phyloP scores from a whole-genome alignment of 257 asterid species.

The Perilla frutescens region DNA sequence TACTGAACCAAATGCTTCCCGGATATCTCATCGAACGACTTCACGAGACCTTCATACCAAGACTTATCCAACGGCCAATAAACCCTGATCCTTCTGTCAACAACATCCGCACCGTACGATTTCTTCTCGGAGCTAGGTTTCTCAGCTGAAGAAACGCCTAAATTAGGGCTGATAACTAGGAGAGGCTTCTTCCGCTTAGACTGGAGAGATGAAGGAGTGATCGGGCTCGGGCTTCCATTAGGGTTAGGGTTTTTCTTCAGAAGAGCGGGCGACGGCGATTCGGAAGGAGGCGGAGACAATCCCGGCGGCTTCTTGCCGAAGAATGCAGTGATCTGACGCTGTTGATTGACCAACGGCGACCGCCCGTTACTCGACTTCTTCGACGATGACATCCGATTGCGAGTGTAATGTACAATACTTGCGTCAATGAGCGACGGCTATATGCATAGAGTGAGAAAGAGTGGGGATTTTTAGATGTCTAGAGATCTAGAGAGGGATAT shows the following conservation, averaged over 20 bases:
- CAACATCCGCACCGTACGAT: conserved; percentile 61
- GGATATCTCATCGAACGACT: conserved; percentile 62
- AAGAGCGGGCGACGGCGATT: conserved; percentile 45
- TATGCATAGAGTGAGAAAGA: background rate
- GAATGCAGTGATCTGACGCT: conserved; percentile 84
- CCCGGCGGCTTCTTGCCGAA: conserved; percentile 62
- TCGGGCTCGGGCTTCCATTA: conserved; percentile 41
- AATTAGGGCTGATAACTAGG: conserved; percentile 52
- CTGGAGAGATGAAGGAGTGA: conserved; percentile 55
- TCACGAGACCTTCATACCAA: conserved; percentile 85
- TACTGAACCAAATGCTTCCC: conserved; percentile 88
- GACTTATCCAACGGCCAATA: conserved; percentile 84
- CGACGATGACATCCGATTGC: conserved; percentile 47
- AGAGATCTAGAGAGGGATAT: too few relatives aligned
- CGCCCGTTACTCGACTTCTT: conserved; percentile 79
- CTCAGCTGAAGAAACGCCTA: conserved; percentile 37
- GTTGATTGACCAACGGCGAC: conserved; percentile 85
- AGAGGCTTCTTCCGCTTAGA: conserved; percentile 56
- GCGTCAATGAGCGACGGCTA: conserved; percentile 8
- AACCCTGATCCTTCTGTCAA: conserved; percentile 62
- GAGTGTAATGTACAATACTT: background rate
- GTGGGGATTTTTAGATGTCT: background rate
- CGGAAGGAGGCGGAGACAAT: conserved; percentile 46
- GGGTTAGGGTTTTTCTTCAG: conserved; percentile 55
- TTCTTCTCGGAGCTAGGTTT: conserved; percentile 40